Percentiles rank a stretch among this genome's conserved stretches.
Conservation (phyloP, 2,329 filamentous ascomycete species). For the Microsporum ferrugineum region DNA sequence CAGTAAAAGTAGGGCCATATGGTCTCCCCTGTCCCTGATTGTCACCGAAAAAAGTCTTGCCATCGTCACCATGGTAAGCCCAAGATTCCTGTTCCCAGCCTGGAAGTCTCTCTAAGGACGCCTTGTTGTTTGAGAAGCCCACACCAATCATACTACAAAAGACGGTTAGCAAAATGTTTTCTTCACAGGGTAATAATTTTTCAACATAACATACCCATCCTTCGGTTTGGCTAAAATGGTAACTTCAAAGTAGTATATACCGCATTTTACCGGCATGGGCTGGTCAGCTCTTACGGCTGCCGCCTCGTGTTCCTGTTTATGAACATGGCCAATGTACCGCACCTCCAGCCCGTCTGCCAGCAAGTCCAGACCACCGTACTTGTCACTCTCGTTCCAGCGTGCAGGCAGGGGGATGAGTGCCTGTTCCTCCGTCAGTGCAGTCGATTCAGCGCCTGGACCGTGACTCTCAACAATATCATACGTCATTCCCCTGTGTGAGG, state of each 20-base stretch:
- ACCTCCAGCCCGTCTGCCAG: conserved; percentile 63
- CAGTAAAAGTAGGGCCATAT: conserved; percentile 50
- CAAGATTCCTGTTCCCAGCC: conserved; percentile 57
- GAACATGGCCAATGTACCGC: conserved; percentile 45
- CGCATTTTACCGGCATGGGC: conserved; percentile 77
- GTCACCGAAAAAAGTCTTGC: conserved; percentile 50
- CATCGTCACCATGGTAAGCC: conserved; percentile 57
- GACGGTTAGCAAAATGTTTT: conserved; percentile 7
- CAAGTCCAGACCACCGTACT: conserved; percentile 61
- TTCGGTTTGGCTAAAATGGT: conserved; percentile 55
- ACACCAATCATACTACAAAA: conserved; percentile 37
- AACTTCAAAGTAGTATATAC: conserved; percentile 87
- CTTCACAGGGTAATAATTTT: neutral
- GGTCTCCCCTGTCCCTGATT: conserved; percentile 43
- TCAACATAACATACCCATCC: conserved; percentile 46
- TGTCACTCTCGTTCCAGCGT: conserved; percentile 71
- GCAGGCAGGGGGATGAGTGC: conserved; percentile 60
- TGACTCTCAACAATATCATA: conserved; percentile 75
- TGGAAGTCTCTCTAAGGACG: conserved; percentile 48
- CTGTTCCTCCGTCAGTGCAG: conserved; percentile 47
- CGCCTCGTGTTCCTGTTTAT: conserved; percentile 60
- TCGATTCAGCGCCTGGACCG: conserved; percentile 16
- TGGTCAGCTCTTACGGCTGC: conserved; percentile 72
- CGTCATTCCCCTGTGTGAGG: conserved; percentile 64
- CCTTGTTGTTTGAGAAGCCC: conserved; percentile 50